Conservation (phyloP, 2,329 filamentous ascomycete genomes). For the Ophiostoma triangulosporum region DNA sequence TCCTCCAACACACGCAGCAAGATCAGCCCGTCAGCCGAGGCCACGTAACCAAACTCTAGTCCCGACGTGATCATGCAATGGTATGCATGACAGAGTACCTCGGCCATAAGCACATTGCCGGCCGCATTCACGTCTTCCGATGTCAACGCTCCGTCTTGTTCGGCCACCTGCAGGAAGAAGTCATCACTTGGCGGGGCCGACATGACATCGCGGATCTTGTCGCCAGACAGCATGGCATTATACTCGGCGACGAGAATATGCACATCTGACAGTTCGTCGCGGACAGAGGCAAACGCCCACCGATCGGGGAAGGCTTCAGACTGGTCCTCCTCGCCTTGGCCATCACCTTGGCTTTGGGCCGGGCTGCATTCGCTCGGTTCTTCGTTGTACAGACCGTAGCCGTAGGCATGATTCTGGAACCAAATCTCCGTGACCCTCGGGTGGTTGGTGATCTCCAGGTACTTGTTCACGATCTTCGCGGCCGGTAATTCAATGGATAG, state of each 20-base stretch:
- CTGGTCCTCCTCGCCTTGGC: neutral
- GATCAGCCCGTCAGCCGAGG: constrained; percentile 7
- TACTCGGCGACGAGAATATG: constrained; percentile 5
- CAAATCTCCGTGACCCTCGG: neutral
- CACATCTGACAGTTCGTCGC: neutral
- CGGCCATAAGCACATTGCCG: neutral
- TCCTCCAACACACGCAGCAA: constrained; percentile 6
- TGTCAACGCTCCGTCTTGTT: too few relatives aligned
- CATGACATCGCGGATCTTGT: neutral
- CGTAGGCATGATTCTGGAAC: constrained; percentile 4
- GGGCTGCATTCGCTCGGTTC: too few relatives aligned
- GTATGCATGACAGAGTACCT: constrained; percentile 6
- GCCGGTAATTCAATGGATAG: constrained; percentile 6
- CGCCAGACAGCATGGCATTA: neutral
- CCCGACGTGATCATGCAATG: constrained; percentile 9
- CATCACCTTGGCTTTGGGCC: too few relatives aligned
- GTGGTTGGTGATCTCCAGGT: neutral
- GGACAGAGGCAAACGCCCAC: neutral
- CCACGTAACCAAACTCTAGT: constrained; percentile 8
- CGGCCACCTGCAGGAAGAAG: constrained; percentile 5
- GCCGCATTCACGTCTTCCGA: too few relatives aligned
- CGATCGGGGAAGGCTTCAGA: neutral
- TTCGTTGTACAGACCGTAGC: too few relatives aligned
- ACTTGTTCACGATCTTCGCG: neutral
- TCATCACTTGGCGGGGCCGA: constrained; percentile 2